Conservation (phyloP, 768 basidiomycete genomes). For the Mycena vitilis region DNA sequence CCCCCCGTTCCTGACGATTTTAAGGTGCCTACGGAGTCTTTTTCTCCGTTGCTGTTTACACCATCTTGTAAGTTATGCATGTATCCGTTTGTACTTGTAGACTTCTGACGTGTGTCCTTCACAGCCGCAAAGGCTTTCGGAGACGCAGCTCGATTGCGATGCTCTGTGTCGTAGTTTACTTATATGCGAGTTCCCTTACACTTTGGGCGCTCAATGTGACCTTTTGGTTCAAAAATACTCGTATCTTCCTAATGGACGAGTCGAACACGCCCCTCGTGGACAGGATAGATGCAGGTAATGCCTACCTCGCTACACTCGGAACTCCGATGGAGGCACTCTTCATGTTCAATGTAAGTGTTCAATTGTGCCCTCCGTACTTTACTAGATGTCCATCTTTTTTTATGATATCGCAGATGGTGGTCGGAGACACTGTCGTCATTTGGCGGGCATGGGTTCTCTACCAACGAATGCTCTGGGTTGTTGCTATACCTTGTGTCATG, state of each 20-base stretch:
- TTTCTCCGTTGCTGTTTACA: conserved; percentile 22
- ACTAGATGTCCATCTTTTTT: background rate
- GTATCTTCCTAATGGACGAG: too few relatives aligned
- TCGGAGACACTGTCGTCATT: conserved; percentile 30
- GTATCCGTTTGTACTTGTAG: background rate
- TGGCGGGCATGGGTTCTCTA: conserved; percentile 32
- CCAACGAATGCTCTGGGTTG: conserved; percentile 8
- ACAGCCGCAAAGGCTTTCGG: conserved; percentile 24
- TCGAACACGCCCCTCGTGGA: conserved; percentile 4
- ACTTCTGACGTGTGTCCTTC: background rate
- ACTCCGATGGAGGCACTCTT: conserved; percentile 24
- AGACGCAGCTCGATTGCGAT: conserved; percentile 14
- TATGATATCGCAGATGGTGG: conserved; percentile 19
- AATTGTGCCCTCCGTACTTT: background rate
- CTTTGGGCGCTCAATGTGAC: conserved; percentile 28
- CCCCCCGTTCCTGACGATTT: background rate
- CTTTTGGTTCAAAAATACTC: conserved; percentile 1
- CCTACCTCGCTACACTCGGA: background rate
- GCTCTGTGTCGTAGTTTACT: conserved; percentile 24
- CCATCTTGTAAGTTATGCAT: conserved; percentile 27
- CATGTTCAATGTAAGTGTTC: conserved; percentile 27
- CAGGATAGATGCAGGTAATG: background rate
- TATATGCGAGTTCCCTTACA: conserved; percentile 21
- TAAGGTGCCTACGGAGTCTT: conserved; percentile 28
- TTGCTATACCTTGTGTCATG: conserved; percentile 16